phyloP scores from a whole-genome alignment of 163 green algal species.

The Chlamydomonas reinhardtii region DNA sequence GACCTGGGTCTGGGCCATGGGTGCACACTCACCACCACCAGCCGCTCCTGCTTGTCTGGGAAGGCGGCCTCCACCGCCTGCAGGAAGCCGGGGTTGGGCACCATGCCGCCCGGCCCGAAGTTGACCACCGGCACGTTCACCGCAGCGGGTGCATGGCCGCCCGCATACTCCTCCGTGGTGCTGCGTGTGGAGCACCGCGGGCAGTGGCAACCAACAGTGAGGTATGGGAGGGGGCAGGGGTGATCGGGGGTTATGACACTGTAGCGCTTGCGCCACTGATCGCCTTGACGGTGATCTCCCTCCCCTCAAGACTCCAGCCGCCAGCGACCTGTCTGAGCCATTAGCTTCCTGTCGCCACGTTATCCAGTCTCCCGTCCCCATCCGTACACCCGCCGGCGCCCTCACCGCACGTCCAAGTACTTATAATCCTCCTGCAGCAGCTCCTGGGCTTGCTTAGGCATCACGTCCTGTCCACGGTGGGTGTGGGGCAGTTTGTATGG shows the following conservation, averaged over 20 bases:
- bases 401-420: slow-evolving; percentile 43
- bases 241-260: too few species aligned
- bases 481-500: neutral
- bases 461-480: neutral
- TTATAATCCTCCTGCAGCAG: slow-evolving; percentile 11
- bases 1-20: too few species aligned
- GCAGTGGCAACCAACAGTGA: too few species aligned
- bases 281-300: too few species aligned
- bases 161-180: slow-evolving; percentile 28
- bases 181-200: neutral
- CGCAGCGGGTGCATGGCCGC: neutral
- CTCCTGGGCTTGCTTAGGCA: slow-evolving; percentile 8
- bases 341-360: too few species aligned
- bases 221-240: too few species aligned
- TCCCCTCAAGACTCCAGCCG: neutral
- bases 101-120: slow-evolving; percentile 9
- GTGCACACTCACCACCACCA: slow-evolving; percentile 48
- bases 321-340: too few species aligned
- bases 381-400: neutral
- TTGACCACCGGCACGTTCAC: slow-evolving; percentile 33
- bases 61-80: neutral
- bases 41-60: slow-evolving; percentile 14
- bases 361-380: neutral
- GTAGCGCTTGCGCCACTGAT: too few species aligned
- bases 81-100: slow-evolving; percentile 43